These are phyloP conservation scores for Nakaseomyces nivariensis DNA, from an alignment of 1,139 yeast genomes.

Conservation along the genomic window DNA sequence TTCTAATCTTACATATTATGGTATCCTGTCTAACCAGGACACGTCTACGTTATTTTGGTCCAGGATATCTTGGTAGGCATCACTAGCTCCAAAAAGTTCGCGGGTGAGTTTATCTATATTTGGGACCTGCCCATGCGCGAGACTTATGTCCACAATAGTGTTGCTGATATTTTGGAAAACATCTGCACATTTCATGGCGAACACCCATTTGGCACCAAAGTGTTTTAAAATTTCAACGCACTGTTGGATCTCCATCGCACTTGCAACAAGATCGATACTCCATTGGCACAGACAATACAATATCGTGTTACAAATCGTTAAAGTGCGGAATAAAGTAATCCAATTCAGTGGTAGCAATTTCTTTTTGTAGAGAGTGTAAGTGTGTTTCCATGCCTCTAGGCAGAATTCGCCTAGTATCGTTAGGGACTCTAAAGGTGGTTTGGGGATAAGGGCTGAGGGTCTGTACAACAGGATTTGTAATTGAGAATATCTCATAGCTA, in stretches of 20 bases:
- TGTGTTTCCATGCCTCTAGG: constrained; percentile 34
- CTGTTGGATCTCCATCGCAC: constrained; percentile 37
- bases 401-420: constrained; percentile 35
- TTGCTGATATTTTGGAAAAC: constrained; percentile 36
- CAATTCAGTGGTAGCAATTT: constrained; percentile 39
- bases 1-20: constrained; percentile 1
- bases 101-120: constrained; percentile 34
- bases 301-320: constrained; percentile 38
- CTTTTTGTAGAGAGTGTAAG: constrained; percentile 35
- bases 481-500: constrained; percentile 38
- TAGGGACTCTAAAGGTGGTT: constrained; percentile 33
- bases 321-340: constrained; percentile 39
- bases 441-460: constrained; percentile 40
- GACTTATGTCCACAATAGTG: constrained; percentile 34
- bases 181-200: constrained; percentile 37
- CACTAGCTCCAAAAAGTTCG: constrained; percentile 36
- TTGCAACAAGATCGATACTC: constrained; percentile 36
- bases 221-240: constrained; percentile 38
- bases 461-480: constrained; percentile 36
- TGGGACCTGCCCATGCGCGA: constrained; percentile 32
- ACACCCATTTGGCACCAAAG: constrained; percentile 39
- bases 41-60: constrained; percentile 36
- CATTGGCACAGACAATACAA: constrained; percentile 39
- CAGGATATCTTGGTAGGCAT: constrained; percentile 38
- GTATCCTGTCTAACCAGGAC: constrained; percentile 29